phyloP scores from a whole-genome alignment of 2,329 filamentous ascomycete species.

The Botryotinia globosa region DNA sequence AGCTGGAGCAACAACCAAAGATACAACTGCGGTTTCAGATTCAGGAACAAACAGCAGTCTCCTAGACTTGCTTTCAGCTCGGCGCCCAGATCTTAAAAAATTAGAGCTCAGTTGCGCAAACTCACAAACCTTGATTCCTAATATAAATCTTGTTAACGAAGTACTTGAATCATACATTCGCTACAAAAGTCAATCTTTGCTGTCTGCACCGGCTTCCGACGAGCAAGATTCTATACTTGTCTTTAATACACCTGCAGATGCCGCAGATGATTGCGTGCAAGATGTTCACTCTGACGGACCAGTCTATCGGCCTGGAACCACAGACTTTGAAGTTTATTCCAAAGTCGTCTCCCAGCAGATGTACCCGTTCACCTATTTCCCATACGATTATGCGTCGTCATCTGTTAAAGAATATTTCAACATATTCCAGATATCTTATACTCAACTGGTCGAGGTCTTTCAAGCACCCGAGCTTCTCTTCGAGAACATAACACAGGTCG shows the following conservation, averaged over 20 bases:
- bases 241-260: not conserved
- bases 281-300: not conserved
- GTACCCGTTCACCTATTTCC: not conserved
- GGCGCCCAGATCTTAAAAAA: conserved; percentile 1
- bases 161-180: conserved; percentile 1
- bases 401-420: not conserved
- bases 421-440: not conserved
- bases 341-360: not conserved
- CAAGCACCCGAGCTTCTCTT: not conserved
- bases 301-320: not conserved
- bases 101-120: not conserved
- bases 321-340: conserved; percentile 1
- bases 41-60: not conserved
- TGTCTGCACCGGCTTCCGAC: no score
- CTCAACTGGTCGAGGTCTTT: not conserved
- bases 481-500: not conserved
- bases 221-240: not conserved
- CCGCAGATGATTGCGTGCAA: not conserved
- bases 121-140: not conserved
- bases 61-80: not conserved
- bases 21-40: not conserved
- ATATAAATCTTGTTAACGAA: not conserved
- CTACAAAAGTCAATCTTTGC: not conserved
- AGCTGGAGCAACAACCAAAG: not conserved
- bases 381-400: not conserved